phyloP scores from a whole-genome alignment of 176 grass and related monocot species.

The Lolium rigidum region DNA sequence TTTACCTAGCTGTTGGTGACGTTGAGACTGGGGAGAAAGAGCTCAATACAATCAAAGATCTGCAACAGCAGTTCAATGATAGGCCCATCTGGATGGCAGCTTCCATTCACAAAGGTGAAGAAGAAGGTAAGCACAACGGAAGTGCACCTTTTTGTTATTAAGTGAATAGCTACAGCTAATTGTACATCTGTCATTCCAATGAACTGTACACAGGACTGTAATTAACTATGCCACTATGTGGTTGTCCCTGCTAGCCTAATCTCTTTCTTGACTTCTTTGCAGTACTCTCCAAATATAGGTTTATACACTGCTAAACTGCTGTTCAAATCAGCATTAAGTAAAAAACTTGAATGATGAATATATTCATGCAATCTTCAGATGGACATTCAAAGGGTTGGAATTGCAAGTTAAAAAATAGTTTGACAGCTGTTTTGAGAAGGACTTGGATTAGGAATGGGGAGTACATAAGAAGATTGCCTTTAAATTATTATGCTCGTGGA shows the following conservation, averaged over 20 bases:
- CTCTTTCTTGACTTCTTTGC: background rate
- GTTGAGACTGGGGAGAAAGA: conserved; percentile 56
- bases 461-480: background rate
- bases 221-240: background rate
- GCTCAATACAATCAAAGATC: conserved; percentile 57
- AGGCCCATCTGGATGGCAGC: conserved; percentile 84
- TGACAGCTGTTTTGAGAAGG: background rate
- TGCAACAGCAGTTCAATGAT: conserved; percentile 55
- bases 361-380: conserved; percentile 13
- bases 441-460: background rate
- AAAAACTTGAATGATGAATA: conserved; percentile 17
- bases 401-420: conserved; percentile 11
- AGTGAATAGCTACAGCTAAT: background rate
- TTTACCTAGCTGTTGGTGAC: conserved; percentile 71
- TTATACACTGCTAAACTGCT: background rate
- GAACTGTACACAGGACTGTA: conserved; percentile 15
- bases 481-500: background rate
- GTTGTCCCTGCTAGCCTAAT: background rate
- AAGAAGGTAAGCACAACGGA: conserved; percentile 62
- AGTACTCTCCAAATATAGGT: background rate
- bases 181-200: background rate
- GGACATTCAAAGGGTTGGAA: background rate
- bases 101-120: conserved; percentile 89
- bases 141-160: conserved; percentile 28
- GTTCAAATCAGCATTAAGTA: conserved; percentile 21